A percentile compares a stretch with the other conserved stretches of the same genome.
These are phyloP conservation scores for Colletotrichum tamarilloi DNA, from an alignment of 2,329 filamentous ascomycete species.

Conservation along the genomic window DNA sequence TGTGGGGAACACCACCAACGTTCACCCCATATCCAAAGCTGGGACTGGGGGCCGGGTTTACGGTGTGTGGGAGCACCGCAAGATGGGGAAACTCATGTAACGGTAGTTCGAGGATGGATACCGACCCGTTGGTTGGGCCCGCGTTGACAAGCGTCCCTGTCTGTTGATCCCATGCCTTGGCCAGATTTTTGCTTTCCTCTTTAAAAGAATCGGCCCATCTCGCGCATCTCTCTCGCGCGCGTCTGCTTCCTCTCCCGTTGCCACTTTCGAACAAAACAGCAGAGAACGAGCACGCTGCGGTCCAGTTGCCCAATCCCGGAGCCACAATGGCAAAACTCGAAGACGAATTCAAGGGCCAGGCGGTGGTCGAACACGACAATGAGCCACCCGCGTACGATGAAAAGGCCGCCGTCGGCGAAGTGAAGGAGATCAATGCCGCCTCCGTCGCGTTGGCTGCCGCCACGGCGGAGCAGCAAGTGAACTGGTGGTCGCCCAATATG, in stretches of 20 bases:
- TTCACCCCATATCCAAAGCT: conserved; percentile 7
- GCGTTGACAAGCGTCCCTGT: conserved; percentile 4
- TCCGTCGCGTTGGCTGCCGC: conserved; percentile 49
- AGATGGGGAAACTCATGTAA: conserved; percentile 28
- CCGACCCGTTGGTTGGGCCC: conserved; percentile 20
- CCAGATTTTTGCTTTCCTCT: background rate
- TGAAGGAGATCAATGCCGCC: conserved; percentile 48
- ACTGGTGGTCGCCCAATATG: conserved; percentile 45
- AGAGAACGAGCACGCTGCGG: background rate
- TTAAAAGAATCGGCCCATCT: conserved; percentile 14
- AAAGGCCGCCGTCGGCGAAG: conserved; percentile 36
- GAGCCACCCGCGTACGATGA: conserved; percentile 14
- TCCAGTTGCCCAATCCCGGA: background rate
- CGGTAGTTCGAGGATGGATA: conserved; percentile 11
- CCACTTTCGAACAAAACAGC: background rate
- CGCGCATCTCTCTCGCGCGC: background rate
- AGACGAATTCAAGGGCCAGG: conserved; percentile 17
- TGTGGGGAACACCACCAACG: conserved; percentile 14
- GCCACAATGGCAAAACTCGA: conserved; percentile 23
- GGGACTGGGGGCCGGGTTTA: background rate
- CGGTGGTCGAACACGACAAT: conserved; percentile 32
- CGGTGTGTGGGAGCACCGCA: background rate
- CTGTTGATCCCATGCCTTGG: background rate
- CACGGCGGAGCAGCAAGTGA: conserved; percentile 39
- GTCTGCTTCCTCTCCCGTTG: background rate